These are phyloP conservation scores for Emmonsia crescens DNA, from an alignment of 2,329 filamentous ascomycete genomes.

Conservation along the genomic window DNA sequence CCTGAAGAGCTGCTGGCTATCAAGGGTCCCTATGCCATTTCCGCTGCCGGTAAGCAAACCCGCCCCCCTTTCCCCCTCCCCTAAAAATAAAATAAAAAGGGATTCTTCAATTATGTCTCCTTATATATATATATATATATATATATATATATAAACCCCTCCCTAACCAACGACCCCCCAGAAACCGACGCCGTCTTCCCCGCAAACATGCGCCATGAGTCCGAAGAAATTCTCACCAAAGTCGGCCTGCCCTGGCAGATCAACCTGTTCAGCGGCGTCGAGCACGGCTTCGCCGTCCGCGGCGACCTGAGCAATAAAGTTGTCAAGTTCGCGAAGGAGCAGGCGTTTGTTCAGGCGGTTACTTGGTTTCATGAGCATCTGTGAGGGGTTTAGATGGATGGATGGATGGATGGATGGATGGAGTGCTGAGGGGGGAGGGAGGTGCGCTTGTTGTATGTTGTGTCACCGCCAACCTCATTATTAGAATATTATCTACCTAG, in stretches of 20 bases:
- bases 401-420: too few species aligned
- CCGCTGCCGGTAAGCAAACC: constrained; percentile 37
- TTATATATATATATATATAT: too few species aligned
- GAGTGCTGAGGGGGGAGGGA: too few species aligned
- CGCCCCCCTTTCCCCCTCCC: background rate
- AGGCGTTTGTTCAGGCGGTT: constrained; percentile 64
- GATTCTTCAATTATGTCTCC: too few species aligned
- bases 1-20: constrained; percentile 56
- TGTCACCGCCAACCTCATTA: too few species aligned
- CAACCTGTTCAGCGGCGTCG: constrained; percentile 55
- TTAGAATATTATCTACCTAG: too few species aligned
- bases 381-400: background rate
- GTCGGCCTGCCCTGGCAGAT: constrained; percentile 57
- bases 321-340: constrained; percentile 59
- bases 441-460: too few species aligned
- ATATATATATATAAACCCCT: too few species aligned
- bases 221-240: constrained; percentile 45
- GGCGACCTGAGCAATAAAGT: constrained; percentile 46
- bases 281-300: constrained; percentile 63
- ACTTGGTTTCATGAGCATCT: constrained; percentile 44
- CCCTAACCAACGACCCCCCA: background rate
- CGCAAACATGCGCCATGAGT: constrained; percentile 45
- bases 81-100: background rate
- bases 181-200: constrained; percentile 51
- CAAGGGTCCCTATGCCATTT: constrained; percentile 57